Evolutionary conservation across 2,329 filamentous ascomycete genomes (phyloP), one percentile per base, ranked within the genome.

Genomic region (Ophiostoma pallidulum): DNA sequence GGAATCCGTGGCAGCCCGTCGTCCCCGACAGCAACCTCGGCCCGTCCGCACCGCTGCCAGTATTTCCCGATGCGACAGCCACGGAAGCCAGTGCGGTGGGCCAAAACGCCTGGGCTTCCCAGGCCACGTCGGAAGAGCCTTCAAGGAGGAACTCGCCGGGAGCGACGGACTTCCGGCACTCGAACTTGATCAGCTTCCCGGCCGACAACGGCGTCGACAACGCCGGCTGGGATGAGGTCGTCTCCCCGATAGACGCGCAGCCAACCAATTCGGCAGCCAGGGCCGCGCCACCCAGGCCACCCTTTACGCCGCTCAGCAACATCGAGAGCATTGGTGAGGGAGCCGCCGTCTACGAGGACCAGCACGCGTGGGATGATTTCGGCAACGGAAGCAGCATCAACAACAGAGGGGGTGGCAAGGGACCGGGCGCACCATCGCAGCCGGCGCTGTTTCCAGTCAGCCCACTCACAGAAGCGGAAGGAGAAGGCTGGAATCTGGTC

Each of bases 401-500:
- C n/a, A n/a, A n/a, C n/a, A n/a, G n/a, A n/a, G n/a, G n/a, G n/a
- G n/a, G n/a, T n/a, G n/a, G n/a, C n/a, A n/a, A n/a, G n/a, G n/a
- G n/a, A n/a, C n/a, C n/a, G n/a, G n/a, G n/a, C n/a, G n/a, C n/a
- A n/a, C n/a, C n/a, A n/a, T n/a, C n/a, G n/a, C n/a, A n/a, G n/a
- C n/a, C n/a, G n/a, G n/a, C n/a, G n/a, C n/a, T n/a, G n/a, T n/a
- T n/a, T n/a, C n/a, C n/a, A n/a, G n/a, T n/a, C n/a, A n/a, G n/a
- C n/a, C n/a, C n/a, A n/a, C n/a, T 6, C 48, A 52, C 20, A 8
- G 51, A 52, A 13, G 51, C 53, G 49, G 71, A 48, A 24, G 32
- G 54, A 45, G 57, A 75, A 6, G 73, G 71, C 33, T 77, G 74
- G 74, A 75, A 71, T 46, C 50, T 77, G 46, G 68, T 76, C 41